Evolutionary conservation across 1,284 basidiomycete genomes (phyloP).

Genomic region (Sporisorium scitamineum): DNA sequence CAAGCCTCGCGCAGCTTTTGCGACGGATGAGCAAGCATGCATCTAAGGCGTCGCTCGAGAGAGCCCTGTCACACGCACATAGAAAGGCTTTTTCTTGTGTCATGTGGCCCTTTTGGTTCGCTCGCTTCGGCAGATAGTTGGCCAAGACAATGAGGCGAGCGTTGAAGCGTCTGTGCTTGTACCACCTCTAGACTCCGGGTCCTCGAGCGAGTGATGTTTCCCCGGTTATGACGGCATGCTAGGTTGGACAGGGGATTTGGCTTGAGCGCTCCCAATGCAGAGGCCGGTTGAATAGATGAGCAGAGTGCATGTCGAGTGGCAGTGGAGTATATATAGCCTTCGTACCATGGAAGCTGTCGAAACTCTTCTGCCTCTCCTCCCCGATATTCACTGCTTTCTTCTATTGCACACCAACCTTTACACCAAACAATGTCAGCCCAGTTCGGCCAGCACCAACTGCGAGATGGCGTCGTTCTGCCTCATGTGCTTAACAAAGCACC

Average conservation of each 20-base stretch:
- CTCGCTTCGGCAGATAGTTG: not conserved
- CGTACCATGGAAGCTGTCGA: too few relatives aligned
- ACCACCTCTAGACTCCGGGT: too few relatives aligned
- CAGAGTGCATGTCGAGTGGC: not conserved
- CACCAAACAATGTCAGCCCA: constrained; percentile 16
- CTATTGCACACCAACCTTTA: not conserved
- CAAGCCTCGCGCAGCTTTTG: not conserved
- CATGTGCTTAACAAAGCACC: constrained; percentile 56
- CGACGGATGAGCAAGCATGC: too few relatives aligned
- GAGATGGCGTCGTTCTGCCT: constrained; percentile 53
- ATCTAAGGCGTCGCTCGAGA: too few relatives aligned
- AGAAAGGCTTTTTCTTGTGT: not conserved
- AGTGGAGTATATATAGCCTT: not conserved
- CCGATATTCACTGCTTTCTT: not conserved
- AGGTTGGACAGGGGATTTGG: not conserved
- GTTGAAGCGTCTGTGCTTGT: too few relatives aligned
- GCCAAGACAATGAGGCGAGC: too few relatives aligned
- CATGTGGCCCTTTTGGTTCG: not conserved
- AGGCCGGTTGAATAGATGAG: too few relatives aligned
- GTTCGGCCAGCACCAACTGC: constrained; percentile 47
- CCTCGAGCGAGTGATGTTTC: too few relatives aligned
- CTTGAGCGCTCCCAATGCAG: not conserved
- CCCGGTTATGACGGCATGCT: not conserved
- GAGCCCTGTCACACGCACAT: not conserved
- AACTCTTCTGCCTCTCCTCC: too few relatives aligned